Conservation (phyloP, 2,329 filamentous ascomycete genomes). For the Esteya vermicola region DNA sequence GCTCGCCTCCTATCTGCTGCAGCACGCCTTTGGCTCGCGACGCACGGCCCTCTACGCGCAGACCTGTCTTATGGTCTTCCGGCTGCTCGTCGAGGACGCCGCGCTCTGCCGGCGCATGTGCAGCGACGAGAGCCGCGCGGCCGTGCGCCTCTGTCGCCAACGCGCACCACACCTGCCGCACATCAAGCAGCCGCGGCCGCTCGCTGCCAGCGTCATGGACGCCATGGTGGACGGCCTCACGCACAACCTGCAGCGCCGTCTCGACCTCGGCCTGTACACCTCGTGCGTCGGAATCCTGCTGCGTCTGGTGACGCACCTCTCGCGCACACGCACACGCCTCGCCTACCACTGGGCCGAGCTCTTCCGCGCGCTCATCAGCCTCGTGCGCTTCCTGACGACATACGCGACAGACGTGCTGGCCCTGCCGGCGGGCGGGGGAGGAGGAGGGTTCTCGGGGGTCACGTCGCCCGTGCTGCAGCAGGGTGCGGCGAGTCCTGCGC, state of each 20-base stretch:
- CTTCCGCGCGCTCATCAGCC: constrained; percentile 75
- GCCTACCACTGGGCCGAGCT: constrained; percentile 91
- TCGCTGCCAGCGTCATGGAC: constrained; percentile 68
- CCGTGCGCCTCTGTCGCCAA: constrained; percentile 78
- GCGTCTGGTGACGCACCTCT: constrained; percentile 71
- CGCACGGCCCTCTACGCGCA: constrained; percentile 73
- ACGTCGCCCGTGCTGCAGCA: no score
- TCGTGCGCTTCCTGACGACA: constrained; percentile 80
- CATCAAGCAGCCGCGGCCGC: constrained; percentile 55
- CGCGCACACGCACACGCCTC: constrained; percentile 66
- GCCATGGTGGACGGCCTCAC: constrained; percentile 82
- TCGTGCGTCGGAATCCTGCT: constrained; percentile 70
- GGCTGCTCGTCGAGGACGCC: constrained; percentile 76
- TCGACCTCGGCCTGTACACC: constrained; percentile 76
- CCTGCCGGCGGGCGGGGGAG: no score
- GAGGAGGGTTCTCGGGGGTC: no score
- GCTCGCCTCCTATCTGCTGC: constrained; percentile 79
- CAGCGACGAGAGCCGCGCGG: constrained; percentile 38
- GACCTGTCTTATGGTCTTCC: constrained; percentile 70
- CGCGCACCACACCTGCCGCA: constrained; percentile 72
- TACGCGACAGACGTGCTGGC: constrained; percentile 64
- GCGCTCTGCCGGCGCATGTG: constrained; percentile 71
- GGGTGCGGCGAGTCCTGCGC: no score
- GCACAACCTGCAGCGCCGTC: constrained; percentile 74
- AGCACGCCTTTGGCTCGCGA: constrained; percentile 76